A percentile compares a stretch with the other conserved stretches of the same genome.
Evolutionary conservation across 2,329 filamentous ascomycete genomes (phyloP).

Genomic region (Alternaria sp.): DNA sequence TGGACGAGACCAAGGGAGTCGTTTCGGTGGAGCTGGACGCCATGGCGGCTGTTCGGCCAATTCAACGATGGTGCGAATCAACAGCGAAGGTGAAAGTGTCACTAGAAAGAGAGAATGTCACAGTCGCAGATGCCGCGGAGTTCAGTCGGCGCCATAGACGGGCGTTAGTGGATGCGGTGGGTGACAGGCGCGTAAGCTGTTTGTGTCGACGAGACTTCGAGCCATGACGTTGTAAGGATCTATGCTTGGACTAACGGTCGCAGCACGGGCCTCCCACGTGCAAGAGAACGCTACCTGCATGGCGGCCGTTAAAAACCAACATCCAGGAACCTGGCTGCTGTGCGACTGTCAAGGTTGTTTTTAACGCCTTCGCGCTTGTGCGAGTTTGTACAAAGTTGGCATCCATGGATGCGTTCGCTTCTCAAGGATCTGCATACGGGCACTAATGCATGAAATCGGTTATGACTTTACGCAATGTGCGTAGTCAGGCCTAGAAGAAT

Average conservation of each 20-base stretch:
- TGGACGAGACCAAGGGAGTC: slow-evolving; percentile 47
- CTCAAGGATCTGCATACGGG: neutral
- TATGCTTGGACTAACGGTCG: slow-evolving; percentile 9
- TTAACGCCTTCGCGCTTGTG: neutral
- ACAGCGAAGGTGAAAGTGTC: neutral
- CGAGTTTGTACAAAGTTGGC: neutral
- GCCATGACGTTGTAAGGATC: slow-evolving; percentile 21
- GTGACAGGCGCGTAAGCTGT: slow-evolving; percentile 15
- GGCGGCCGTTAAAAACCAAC: slow-evolving; percentile 12
- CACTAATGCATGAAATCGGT: neutral
- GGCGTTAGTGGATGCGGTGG: slow-evolving; percentile 15
- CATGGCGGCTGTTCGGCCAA: slow-evolving; percentile 25
- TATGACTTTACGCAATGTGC: neutral
- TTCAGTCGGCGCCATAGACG: slow-evolving; percentile 18
- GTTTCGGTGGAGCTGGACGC: slow-evolving; percentile 47
- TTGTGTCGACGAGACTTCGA: slow-evolving; percentile 21
- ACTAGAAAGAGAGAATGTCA: slow-evolving; percentile 2
- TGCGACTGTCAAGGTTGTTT: neutral
- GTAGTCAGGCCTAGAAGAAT: neutral
- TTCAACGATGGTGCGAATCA: neutral
- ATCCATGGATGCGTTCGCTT: neutral
- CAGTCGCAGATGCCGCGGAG: slow-evolving; percentile 5
- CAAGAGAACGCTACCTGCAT: slow-evolving; percentile 10
- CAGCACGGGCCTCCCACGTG: slow-evolving; percentile 14
- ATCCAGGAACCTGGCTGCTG: neutral